These are phyloP conservation scores for Neoboletus magnificus DNA, from an alignment of 768 basidiomycete species.

Conservation along the genomic window DNA sequence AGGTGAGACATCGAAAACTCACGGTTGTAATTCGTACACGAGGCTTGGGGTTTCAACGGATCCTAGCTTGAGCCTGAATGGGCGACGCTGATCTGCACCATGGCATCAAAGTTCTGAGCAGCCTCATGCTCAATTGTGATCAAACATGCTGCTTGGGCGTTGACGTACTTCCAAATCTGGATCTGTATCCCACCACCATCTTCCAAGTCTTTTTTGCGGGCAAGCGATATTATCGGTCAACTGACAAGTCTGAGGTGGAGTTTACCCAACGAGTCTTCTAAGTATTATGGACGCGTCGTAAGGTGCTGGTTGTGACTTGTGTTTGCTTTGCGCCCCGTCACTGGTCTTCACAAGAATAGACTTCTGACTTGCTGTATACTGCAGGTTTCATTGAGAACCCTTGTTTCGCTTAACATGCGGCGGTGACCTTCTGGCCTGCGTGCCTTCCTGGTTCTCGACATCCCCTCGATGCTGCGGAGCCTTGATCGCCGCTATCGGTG, in stretches of 20 bases:
- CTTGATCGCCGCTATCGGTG: not conserved
- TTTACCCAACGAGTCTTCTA: no score
- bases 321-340: no score
- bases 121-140: no score
- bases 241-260: no score
- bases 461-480: not conserved
- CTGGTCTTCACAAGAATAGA: no score
- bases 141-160: not conserved
- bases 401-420: not conserved
- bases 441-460: constrained; percentile 1
- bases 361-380: not conserved
- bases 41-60: not conserved
- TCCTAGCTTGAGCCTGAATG: not conserved
- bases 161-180: not conserved
- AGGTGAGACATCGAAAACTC: not conserved
- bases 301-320: no score
- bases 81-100: constrained; percentile 1
- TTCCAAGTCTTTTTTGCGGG: no score
- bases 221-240: no score
- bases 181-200: no score
- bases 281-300: no score
- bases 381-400: not conserved
- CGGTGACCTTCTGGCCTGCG: not conserved
- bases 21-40: constrained; percentile 9
- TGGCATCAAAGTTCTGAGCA: not conserved